phyloP scores from a whole-genome alignment of 257 asterid genomes.

The Petrea volubilis region DNA sequence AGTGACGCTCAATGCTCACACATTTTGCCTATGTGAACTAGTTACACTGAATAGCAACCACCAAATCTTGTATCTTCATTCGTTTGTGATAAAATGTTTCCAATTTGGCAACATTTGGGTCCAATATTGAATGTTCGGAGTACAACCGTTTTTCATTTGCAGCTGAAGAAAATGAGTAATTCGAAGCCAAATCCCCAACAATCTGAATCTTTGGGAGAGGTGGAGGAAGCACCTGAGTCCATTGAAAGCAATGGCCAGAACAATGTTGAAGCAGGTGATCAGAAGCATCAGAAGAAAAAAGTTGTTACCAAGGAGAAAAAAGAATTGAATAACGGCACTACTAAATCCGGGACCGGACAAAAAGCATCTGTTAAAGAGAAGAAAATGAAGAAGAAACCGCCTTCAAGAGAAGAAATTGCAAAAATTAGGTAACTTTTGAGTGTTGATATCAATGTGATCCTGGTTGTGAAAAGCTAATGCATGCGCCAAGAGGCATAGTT shows the following conservation, averaged over 20 bases:
- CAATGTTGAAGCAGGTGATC: constrained; percentile 29
- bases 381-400: constrained; percentile 47
- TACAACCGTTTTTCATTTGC: constrained; percentile 27
- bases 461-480: neutral
- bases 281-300: constrained; percentile 31
- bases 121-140: neutral
- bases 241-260: constrained; percentile 24
- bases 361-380: constrained; percentile 28
- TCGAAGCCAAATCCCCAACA: constrained; percentile 42
- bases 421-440: constrained; percentile 48
- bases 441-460: neutral
- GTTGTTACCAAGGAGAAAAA: constrained; percentile 28
- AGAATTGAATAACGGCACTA: constrained; percentile 18
- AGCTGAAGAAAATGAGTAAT: constrained; percentile 88
- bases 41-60: too few species aligned
- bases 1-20: too few species aligned
- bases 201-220: constrained; percentile 48
- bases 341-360: constrained; percentile 23
- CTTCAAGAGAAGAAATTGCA: constrained; percentile 60
- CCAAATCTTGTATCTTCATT: too few species aligned
- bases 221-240: constrained; percentile 40
- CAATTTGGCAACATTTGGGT: too few species aligned
- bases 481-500: too few species aligned
- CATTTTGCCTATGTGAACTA: too few species aligned
- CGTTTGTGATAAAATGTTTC: too few species aligned